Percentiles rank a stretch among this genome's conserved stretches.
Evolutionary conservation across 2,329 filamentous ascomycete genomes (phyloP).

Genomic region (Aspergillus caelatus): DNA sequence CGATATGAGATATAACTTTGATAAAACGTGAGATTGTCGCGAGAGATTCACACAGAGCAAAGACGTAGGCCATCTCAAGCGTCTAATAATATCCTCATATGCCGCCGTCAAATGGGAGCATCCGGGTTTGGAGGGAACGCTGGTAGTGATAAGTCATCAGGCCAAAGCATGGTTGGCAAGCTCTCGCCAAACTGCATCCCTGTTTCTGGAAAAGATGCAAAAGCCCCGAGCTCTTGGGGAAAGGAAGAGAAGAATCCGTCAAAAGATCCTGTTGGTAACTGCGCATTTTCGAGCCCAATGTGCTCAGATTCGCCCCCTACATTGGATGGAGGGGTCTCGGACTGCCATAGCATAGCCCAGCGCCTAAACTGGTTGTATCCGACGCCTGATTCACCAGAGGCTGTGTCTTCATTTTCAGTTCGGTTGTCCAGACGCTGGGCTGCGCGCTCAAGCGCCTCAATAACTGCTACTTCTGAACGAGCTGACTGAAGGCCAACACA

Average conservation of each 20-base stretch:
- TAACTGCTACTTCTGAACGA: conserved; percentile 49
- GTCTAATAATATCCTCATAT: not conserved
- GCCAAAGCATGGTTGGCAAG: not conserved
- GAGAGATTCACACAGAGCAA: not conserved
- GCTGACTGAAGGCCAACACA: conserved; percentile 51
- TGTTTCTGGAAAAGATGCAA: conserved; percentile 14
- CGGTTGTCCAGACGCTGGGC: conserved; percentile 40
- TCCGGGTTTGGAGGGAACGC: not conserved
- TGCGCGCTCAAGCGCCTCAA: conserved; percentile 52
- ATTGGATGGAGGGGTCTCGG: conserved; percentile 10
- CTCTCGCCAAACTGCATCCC: not conserved
- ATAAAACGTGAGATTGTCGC: not conserved
- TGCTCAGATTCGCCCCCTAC: not conserved
- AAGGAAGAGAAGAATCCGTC: conserved; percentile 25
- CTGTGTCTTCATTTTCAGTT: conserved; percentile 20
- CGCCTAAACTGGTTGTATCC: conserved; percentile 49
- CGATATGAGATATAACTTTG: not conserved
- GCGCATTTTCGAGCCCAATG: not conserved
- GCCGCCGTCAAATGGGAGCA: not conserved
- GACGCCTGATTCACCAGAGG: conserved; percentile 36
- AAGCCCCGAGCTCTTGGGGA: conserved; percentile 16
- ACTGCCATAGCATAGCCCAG: conserved; percentile 48
- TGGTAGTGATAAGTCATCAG: not conserved
- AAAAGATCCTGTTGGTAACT: conserved; percentile 12
- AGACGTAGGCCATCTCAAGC: not conserved